These are phyloP conservation scores for Acacia melanoxylon DNA, from an alignment of 306 rosid species.

Conservation along the genomic window DNA sequence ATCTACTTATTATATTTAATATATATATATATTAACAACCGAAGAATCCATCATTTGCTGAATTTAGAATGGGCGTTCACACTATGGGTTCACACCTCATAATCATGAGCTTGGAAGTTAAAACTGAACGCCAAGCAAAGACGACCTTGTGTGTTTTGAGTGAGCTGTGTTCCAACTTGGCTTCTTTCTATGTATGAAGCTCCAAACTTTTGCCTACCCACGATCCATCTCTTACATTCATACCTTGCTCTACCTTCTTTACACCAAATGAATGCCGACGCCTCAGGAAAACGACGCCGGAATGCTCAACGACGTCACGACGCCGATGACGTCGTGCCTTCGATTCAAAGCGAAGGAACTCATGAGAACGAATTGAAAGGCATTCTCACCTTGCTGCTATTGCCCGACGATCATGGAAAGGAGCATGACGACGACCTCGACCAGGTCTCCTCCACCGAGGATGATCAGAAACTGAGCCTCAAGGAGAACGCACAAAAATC, in stretches of 20 bases:
- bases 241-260: conserved; percentile 37
- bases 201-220: conserved; percentile 45
- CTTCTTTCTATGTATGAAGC: conserved; percentile 38
- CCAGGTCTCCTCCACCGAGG: conserved; percentile 38
- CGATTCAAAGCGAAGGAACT: conserved; percentile 15
- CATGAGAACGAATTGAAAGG: conserved; percentile 60
- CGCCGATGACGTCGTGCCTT: conserved; percentile 23
- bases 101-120: not conserved
- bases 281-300: conserved; percentile 35
- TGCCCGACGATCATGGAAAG: conserved; percentile 59
- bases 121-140: not conserved
- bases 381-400: conserved; percentile 42
- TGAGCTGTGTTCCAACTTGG: not conserved
- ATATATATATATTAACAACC: not conserved
- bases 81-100: conserved; percentile 1
- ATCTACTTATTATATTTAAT: not conserved
- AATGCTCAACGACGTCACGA: conserved; percentile 14
- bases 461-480: conserved; percentile 47
- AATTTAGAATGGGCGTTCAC: not conserved
- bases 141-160: not conserved
- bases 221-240: conserved; percentile 39
- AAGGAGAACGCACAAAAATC: conserved; percentile 50
- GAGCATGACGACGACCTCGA: conserved; percentile 42
- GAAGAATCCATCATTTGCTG: not conserved
- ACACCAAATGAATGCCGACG: conserved; percentile 35